A percentile compares a stretch with the other conserved stretches of the same genome.
Conservation (phyloP, 2,329 filamentous ascomycete species). For the Saccharata proteae region DNA sequence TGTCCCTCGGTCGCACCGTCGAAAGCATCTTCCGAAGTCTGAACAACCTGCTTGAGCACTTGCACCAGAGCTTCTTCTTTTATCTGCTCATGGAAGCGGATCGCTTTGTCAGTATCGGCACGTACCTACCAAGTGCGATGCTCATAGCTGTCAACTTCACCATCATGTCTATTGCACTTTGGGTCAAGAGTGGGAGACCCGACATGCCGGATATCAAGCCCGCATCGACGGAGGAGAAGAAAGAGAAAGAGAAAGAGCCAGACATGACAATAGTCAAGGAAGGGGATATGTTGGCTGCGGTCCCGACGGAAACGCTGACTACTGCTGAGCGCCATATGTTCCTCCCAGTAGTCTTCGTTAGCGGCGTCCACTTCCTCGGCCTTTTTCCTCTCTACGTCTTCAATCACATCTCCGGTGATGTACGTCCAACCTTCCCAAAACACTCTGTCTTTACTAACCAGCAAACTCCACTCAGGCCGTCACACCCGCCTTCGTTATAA, state of each 20-base stretch:
- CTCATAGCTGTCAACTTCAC: slow-evolving; percentile 87
- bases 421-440: slow-evolving; percentile 46
- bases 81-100: slow-evolving; percentile 87
- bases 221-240: slow-evolving; percentile 26
- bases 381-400: slow-evolving; percentile 77
- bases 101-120: slow-evolving; percentile 94
- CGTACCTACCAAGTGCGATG: slow-evolving; percentile 97
- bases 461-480: background rate
- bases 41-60: slow-evolving; percentile 91
- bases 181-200: slow-evolving; percentile 65
- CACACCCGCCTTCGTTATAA: slow-evolving; percentile 16
- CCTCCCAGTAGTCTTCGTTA: slow-evolving; percentile 61
- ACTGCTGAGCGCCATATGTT: slow-evolving; percentile 54
- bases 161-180: slow-evolving; percentile 88
- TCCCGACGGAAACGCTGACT: slow-evolving; percentile 26
- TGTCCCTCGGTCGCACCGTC: slow-evolving; percentile 79
- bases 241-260: slow-evolving; percentile 18
- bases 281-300: slow-evolving; percentile 22
- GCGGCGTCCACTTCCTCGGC: slow-evolving; percentile 62
- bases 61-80: slow-evolving; percentile 99
- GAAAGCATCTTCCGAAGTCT: slow-evolving; percentile 87
- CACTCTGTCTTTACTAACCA: slow-evolving; percentile 42
- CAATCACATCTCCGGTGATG: slow-evolving; percentile 56
- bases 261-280: slow-evolving; percentile 24
- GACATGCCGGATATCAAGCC: slow-evolving; percentile 13